Conservation (phyloP, 1,284 basidiomycete species). For the Tilletia indica region DNA sequence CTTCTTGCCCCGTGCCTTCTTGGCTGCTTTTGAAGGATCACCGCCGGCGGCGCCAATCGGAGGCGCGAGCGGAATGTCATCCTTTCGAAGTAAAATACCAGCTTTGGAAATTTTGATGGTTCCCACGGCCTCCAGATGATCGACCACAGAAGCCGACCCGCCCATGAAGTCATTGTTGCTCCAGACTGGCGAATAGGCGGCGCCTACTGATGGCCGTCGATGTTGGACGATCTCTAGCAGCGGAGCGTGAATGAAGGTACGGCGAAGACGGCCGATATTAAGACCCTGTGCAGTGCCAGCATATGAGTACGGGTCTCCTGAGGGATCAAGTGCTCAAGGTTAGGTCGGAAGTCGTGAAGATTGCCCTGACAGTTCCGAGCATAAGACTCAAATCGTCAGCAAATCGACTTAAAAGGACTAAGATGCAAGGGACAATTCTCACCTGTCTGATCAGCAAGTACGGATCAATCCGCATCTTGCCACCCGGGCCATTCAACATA, state of each 20-base stretch:
- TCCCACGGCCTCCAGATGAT: constrained; percentile 43
- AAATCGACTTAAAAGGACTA: constrained; percentile 12
- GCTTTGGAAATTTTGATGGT: constrained; percentile 77
- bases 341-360: constrained; percentile 66
- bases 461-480: constrained; percentile 74
- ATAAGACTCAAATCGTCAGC: too few species aligned
- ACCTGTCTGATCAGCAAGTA: constrained; percentile 82
- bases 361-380: constrained; percentile 61
- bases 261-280: constrained; percentile 34
- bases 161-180: neutral
- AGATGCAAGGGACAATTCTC: constrained; percentile 39
- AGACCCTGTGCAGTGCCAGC: constrained; percentile 32
- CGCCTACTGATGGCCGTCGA: neutral
- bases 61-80: constrained; percentile 29
- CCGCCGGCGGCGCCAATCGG: constrained; percentile 9
- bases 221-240: constrained; percentile 47
- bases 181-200: constrained; percentile 2
- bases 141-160: neutral
- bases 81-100: constrained; percentile 77
- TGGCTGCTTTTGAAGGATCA: constrained; percentile 70
- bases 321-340: constrained; percentile 39
- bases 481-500: neutral
- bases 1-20: constrained; percentile 73
- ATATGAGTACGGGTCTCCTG: constrained; percentile 39
- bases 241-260: constrained; percentile 40